Evolutionary conservation across 352 stramenopile genomes (phyloP).

Genomic region (Phytophthora agathidicida): DNA sequence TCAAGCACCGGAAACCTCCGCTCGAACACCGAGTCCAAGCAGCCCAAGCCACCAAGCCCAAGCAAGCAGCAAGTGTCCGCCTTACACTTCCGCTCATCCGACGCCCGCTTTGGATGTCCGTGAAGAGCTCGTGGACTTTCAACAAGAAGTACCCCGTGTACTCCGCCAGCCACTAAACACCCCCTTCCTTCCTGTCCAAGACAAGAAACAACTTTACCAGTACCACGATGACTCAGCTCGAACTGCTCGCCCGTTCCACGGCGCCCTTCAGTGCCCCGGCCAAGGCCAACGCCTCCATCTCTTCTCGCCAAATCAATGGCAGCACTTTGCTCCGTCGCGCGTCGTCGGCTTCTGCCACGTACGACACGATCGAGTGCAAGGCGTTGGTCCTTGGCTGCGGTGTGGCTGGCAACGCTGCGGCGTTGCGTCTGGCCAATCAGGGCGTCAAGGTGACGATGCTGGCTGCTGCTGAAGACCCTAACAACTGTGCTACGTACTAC

Average conservation of each 20-base stretch:
- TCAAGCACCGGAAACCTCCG: conserved; percentile 20
- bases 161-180: conserved; percentile 67
- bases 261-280: conserved; percentile 37
- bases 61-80: conserved; percentile 16
- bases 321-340: conserved; percentile 35
- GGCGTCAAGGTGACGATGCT: conserved; percentile 87
- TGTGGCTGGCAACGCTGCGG: conserved; percentile 76
- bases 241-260: conserved; percentile 40
- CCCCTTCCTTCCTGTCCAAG: background rate
- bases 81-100: conserved; percentile 20
- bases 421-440: conserved; percentile 75
- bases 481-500: conserved; percentile 95
- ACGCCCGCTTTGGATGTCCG: conserved; percentile 64
- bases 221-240: conserved; percentile 57
- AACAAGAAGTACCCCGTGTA: conserved; percentile 88
- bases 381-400: conserved; percentile 82
- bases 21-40: conserved; percentile 17
- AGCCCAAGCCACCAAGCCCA: no score
- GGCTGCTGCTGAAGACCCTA: conserved; percentile 64
- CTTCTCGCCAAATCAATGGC: conserved; percentile 44
- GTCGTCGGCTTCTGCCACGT: conserved; percentile 39
- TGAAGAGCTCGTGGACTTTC: conserved; percentile 84
- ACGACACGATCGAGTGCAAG: conserved; percentile 64
- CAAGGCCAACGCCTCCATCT: conserved; percentile 34
- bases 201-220: conserved; percentile 6